Evolutionary conservation across 257 asterid genomes (phyloP).

Genomic region (Scutellaria minor): DNA sequence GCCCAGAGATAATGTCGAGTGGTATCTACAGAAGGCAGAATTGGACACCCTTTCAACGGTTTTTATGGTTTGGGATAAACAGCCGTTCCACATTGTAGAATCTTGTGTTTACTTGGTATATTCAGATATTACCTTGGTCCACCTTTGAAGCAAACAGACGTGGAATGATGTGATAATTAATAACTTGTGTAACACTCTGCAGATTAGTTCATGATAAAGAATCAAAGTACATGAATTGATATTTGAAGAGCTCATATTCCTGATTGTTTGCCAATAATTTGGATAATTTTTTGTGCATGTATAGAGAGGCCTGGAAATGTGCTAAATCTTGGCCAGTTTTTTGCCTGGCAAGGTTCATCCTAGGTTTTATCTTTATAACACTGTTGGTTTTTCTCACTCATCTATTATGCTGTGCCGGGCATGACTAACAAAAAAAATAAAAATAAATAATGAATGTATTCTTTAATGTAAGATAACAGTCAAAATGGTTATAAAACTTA

Average conservation of each 20-base stretch:
- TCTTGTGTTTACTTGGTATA: background rate
- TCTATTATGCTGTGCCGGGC: constrained; percentile 3
- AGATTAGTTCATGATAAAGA: constrained; percentile 1
- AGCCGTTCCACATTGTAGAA: background rate
- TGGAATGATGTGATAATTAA: background rate
- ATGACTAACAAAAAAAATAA: background rate
- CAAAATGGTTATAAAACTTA: background rate
- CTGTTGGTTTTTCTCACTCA: background rate
- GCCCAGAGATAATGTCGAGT: background rate
- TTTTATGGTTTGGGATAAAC: background rate
- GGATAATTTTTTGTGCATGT: background rate
- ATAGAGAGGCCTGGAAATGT: background rate
- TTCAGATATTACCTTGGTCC: background rate
- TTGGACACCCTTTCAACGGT: background rate
- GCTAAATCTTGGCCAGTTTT: background rate
- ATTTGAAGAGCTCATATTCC: constrained; percentile 5
- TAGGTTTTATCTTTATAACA: background rate
- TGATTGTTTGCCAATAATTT: constrained; percentile 1
- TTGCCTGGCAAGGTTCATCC: constrained; percentile 13
- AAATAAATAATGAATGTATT: background rate
- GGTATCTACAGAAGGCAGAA: no score
- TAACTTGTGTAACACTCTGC: background rate
- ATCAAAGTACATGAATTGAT: background rate
- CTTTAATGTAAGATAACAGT: background rate
- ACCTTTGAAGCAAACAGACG: background rate